Percentiles rank a stretch among this genome's conserved stretches.
phyloP scores from a whole-genome alignment of 225 moss, liverwort and hornwort genomes.

The Rhytidiadelphus loreus region DNA sequence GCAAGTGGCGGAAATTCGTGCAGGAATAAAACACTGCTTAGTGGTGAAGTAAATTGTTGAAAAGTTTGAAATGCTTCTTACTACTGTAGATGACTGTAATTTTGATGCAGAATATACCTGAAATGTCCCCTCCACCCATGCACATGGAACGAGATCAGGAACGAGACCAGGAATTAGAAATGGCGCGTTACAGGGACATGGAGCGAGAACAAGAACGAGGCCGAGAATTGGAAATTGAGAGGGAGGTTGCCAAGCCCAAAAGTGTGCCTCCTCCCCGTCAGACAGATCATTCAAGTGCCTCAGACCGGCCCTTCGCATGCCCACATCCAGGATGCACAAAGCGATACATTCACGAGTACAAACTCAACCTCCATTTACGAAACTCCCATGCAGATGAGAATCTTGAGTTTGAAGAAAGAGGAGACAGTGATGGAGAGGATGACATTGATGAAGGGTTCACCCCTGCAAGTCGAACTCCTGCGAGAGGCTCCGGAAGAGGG shows the following conservation, averaged over 20 bases:
- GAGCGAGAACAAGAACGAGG: slow-evolving; percentile 8
- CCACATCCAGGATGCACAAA: slow-evolving; percentile 78
- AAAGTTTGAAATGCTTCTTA: not conserved
- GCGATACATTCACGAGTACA: slow-evolving; percentile 92
- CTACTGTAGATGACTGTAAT: not conserved
- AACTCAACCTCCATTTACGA: slow-evolving; percentile 86
- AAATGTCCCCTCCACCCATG: slow-evolving; percentile 56
- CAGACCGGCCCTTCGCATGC: slow-evolving; percentile 44
- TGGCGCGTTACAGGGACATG: slow-evolving; percentile 23
- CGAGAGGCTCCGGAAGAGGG: slow-evolving; percentile 52
- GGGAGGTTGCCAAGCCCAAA: slow-evolving; percentile 8
- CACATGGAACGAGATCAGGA: slow-evolving; percentile 32
- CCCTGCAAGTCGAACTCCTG: slow-evolving; percentile 10
- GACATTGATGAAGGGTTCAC: slow-evolving; percentile 66
- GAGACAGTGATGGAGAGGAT: slow-evolving; percentile 60
- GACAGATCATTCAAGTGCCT: not conserved
- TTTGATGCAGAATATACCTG: slow-evolving; percentile 56
- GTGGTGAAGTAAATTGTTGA: not conserved
- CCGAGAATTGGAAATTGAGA: slow-evolving; percentile 25
- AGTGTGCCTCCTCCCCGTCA: slow-evolving; percentile 12
- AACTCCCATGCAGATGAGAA: slow-evolving; percentile 60
- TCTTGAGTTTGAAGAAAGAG: slow-evolving; percentile 29
- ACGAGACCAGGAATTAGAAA: slow-evolving; percentile 23
- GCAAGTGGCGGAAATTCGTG: not conserved
- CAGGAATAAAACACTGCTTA: too few relatives aligned